Evolutionary conservation across 352 stramenopile genomes (phyloP).

Genomic region (Phytophthora crassamura): DNA sequence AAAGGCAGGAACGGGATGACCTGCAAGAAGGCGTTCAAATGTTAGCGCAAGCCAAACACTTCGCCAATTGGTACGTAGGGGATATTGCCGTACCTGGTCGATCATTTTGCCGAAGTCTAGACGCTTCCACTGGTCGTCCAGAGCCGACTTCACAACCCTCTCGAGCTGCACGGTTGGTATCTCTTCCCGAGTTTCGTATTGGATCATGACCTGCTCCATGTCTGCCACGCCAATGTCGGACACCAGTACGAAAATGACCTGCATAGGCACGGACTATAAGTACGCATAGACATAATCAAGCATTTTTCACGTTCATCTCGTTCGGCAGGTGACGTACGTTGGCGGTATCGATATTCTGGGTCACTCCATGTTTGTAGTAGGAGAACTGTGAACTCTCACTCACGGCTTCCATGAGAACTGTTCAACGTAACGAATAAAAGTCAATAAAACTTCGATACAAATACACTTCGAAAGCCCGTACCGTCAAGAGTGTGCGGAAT

Average conservation of each 20-base stretch:
- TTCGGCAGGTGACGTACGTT: conserved; percentile 49
- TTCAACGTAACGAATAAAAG: too few species aligned
- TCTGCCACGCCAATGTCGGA: conserved; percentile 88
- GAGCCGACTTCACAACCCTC: conserved; percentile 76
- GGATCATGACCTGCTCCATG: conserved; percentile 87
- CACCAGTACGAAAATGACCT: conserved; percentile 91
- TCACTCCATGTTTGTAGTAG: conserved; percentile 76
- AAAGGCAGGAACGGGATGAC: conserved; percentile 91
- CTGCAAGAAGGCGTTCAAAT: conserved; percentile 26
- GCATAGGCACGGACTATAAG: conserved; percentile 16
- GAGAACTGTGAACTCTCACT: conserved; percentile 74
- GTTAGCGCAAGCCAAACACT: not conserved
- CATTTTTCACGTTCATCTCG: not conserved
- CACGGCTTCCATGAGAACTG: conserved; percentile 82
- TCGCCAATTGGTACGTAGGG: not conserved
- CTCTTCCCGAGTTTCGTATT: conserved; percentile 76
- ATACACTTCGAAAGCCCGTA: conserved; percentile 23
- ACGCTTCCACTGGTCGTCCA: conserved; percentile 88
- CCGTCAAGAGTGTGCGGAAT: conserved; percentile 90
- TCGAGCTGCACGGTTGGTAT: conserved; percentile 68
- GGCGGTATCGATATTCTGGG: conserved; percentile 72
- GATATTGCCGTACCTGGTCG: conserved; percentile 52
- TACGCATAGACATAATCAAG: conserved; percentile 13
- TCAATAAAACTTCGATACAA: too few species aligned
- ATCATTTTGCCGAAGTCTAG: conserved; percentile 93